Evolutionary conservation across 306 rosid species (phyloP), one percentile per base, ranked within the genome.

Genomic region (Fagus crenata): DNA sequence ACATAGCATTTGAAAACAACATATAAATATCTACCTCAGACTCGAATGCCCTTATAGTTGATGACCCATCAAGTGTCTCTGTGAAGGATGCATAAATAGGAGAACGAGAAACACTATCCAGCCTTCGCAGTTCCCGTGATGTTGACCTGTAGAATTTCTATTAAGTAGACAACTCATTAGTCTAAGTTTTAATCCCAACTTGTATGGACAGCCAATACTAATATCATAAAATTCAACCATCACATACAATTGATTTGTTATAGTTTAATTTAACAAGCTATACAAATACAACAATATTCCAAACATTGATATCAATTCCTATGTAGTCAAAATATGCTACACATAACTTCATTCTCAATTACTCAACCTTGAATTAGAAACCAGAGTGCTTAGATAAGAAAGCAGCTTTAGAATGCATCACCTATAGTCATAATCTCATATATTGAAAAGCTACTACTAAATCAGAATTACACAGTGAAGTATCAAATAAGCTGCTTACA

Each of bases 91-190:
- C 83, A 81, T 94, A 94, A 80, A 94, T 94, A 75, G 98, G 98
- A 86, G 98, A 94, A 67, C 97, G 92, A 65, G 98, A 92, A 81
- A 94, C 95, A 88, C 97, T 92, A 73, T 94, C 98, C 40, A 94
- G 88, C 77, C 98, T 85, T 76, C 97, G 89, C 76, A 94, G 80
- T 80, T 94, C 98, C 81, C 98, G 87, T 6, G 98, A 93, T 73
- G 97, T 94, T 85, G 97, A 89, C 85, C 98, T 92, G 88, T 94
- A 92, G 85, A 69, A 80, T 15, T 67, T 73, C 65, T 12, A 75
- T 6, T 60, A 42, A 80, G 78, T 37, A 65, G 53, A 76, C 49
- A 54, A 68, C 74, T 73, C 14, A 56, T 33, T 67, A 9, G 43
- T 65, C 53, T 41, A 15, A 43, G 51, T 9, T 32, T 49, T 17